Percentiles rank a stretch among this genome's conserved stretches.
Evolutionary conservation across 2,329 filamentous ascomycete species (phyloP).

Genomic region (Xylaria sp.): DNA sequence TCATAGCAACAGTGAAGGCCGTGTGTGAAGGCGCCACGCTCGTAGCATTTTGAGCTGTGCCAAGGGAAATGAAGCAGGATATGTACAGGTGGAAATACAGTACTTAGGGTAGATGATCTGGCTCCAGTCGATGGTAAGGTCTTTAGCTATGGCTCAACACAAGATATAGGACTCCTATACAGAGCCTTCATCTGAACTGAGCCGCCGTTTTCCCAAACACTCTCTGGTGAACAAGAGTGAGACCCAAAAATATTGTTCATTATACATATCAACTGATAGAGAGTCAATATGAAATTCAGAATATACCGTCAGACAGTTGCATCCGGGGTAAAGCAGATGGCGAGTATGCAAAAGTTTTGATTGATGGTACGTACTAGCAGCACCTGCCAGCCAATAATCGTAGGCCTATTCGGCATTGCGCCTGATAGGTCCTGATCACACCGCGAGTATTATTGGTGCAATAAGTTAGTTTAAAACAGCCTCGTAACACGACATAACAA

Average conservation of each 20-base stretch:
- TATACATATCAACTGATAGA: background rate
- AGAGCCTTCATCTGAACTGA: too few species aligned
- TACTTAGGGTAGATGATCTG: background rate
- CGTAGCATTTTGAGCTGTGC: background rate
- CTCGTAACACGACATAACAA: background rate
- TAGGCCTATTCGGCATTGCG: background rate
- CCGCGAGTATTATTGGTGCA: background rate
- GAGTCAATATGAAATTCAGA: background rate
- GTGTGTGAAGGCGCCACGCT: background rate
- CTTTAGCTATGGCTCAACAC: background rate
- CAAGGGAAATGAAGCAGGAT: background rate
- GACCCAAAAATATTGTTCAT: background rate
- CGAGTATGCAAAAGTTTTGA: background rate
- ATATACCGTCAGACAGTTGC: background rate
- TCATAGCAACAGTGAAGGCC: background rate
- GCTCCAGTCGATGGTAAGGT: background rate
- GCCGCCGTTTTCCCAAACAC: too few species aligned
- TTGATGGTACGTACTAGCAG: background rate
- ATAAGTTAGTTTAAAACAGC: background rate
- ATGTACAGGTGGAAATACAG: background rate
- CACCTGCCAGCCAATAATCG: background rate
- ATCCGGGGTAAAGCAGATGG: background rate
- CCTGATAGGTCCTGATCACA: background rate
- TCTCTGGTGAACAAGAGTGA: background rate
- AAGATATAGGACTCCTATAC: background rate